Percentiles rank a stretch among this genome's conserved stretches.
Conservation (phyloP, 768 basidiomycete genomes). For the Panus rudis region DNA sequence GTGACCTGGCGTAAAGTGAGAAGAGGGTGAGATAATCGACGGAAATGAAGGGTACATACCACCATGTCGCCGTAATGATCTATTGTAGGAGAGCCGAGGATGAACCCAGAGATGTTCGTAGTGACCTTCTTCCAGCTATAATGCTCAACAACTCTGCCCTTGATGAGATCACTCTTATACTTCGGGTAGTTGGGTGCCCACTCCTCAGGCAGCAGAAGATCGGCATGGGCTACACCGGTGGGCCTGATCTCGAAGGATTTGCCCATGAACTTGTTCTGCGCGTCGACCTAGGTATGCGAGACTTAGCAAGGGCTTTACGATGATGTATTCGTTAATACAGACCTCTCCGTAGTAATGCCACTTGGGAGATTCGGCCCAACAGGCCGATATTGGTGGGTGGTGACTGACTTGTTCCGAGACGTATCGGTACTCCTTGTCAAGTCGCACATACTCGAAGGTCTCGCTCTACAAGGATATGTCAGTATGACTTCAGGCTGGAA, state of each 20-base stretch:
- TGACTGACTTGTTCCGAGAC: slow-evolving; percentile 96
- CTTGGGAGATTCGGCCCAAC: slow-evolving; percentile 83
- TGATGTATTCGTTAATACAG: slow-evolving; percentile 3
- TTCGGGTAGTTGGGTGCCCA: slow-evolving; percentile 58
- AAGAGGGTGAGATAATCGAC: not conserved
- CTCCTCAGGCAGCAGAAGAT: slow-evolving; percentile 67
- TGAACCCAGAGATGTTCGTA: slow-evolving; percentile 87
- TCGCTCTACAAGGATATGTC: slow-evolving; percentile 50
- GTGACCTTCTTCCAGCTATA: slow-evolving; percentile 96
- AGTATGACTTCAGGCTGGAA: not conserved
- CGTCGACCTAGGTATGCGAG: slow-evolving; percentile 61
- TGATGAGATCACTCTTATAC: slow-evolving; percentile 26
- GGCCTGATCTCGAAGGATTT: slow-evolving; percentile 95
- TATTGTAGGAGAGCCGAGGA: slow-evolving; percentile 65
- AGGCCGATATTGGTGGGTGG: slow-evolving; percentile 94
- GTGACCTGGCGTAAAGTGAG: slow-evolving; percentile 43
- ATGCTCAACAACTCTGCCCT: slow-evolving; percentile 73
- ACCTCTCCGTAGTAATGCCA: slow-evolving; percentile 94
- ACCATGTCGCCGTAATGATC: slow-evolving; percentile 83
- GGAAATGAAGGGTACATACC: slow-evolving; percentile 47
- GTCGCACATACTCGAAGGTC: slow-evolving; percentile 88
- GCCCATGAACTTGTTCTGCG: slow-evolving; percentile 95
- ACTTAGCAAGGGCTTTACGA: slow-evolving; percentile 1
- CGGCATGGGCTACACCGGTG: slow-evolving; percentile 88
- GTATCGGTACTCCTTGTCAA: slow-evolving; percentile 88